phyloP scores from a whole-genome alignment of 208 protist genomes.

The Trypanosomatidae sp. region DNA sequence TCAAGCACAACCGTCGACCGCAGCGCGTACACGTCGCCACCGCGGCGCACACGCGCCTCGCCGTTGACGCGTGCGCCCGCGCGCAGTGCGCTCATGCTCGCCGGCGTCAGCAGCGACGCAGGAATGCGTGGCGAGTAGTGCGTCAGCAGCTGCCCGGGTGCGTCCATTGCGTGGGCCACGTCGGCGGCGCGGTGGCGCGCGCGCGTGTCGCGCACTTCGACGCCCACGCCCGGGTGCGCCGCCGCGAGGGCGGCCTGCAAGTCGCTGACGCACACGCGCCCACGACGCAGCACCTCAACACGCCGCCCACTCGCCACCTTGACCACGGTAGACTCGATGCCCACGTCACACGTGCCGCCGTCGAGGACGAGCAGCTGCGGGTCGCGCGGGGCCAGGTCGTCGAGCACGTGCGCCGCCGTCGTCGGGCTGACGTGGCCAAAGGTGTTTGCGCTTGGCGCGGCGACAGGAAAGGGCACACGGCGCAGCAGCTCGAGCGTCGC shows the following conservation, averaged over 20 bases:
- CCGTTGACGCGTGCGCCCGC: neutral
- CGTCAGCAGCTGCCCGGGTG: constrained; percentile 86
- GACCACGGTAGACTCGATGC: constrained; percentile 90
- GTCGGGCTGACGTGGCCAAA: constrained; percentile 91
- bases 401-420: constrained; percentile 76
- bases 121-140: constrained; percentile 82
- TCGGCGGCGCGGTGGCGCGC: neutral
- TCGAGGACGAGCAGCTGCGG: constrained; percentile 73
- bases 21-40: constrained; percentile 9
- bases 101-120: constrained; percentile 53
- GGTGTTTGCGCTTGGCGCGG: constrained; percentile 87
- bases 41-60: constrained; percentile 13
- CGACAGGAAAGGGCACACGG: constrained; percentile 65
- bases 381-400: constrained; percentile 79
- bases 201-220: constrained; percentile 58
- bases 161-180: constrained; percentile 52
- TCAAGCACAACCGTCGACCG: constrained; percentile 50
- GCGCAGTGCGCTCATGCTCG: constrained; percentile 13
- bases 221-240: constrained; percentile 19
- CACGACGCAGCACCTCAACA: constrained; percentile 72
- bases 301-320: constrained; percentile 40
- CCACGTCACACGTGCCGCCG: constrained; percentile 73
- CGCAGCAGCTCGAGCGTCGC: constrained; percentile 48
- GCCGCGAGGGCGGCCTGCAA: constrained; percentile 32
- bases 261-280: constrained; percentile 51